Evolutionary conservation across 139 green algal genomes (phyloP), one percentile per base, ranked within the genome.

Genomic region (Chlamydomonas urium): DNA sequence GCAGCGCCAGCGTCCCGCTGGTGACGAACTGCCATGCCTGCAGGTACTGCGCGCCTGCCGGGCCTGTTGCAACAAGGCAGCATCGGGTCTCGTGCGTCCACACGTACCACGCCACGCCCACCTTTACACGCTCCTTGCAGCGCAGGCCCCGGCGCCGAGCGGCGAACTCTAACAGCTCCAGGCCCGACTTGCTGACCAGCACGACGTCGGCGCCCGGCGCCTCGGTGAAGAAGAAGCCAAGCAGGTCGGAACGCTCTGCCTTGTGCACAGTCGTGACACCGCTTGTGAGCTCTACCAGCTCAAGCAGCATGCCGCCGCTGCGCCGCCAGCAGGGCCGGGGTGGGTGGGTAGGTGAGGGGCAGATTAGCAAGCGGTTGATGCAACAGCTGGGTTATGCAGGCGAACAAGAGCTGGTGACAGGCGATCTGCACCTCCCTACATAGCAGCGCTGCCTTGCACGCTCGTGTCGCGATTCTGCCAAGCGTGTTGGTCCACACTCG

Each of bases 21-120:
- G 68, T 61, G 21, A 83, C 69, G 61, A 88, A 86, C 81, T 89
- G 82, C 73, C 78, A 88, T 1, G 73, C 78, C 29, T 42, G 32
- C 60, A 67, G 4, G 17, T 37, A 47, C 60, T 71, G 37, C n/a
- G 24, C 10, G 5, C 14, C 17, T 56, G 63, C 26, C 33, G 33
- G 23, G 0, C 74, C 76, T 0, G 75, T 82, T 5, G 67, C 82
- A 2, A 90, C 67, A 62, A 92, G 29, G 28, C 77, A 74, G 70
- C 88, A 81, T 53, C 84, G 75, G 0, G 80, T 89, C 60, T 90
- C 87, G 56, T 89, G 82, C 0, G 76, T 84, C 73, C 89, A 89
- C 24, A 26, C 17, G 60, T 67, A 67, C 60, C 60, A 67, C 6
- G 33, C 17, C 60, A 63, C n/a, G 14, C 24, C 47, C 38, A 3